These are phyloP conservation scores for Polyporus arcularius DNA, from an alignment of 768 basidiomycete species.

Conservation along the genomic window DNA sequence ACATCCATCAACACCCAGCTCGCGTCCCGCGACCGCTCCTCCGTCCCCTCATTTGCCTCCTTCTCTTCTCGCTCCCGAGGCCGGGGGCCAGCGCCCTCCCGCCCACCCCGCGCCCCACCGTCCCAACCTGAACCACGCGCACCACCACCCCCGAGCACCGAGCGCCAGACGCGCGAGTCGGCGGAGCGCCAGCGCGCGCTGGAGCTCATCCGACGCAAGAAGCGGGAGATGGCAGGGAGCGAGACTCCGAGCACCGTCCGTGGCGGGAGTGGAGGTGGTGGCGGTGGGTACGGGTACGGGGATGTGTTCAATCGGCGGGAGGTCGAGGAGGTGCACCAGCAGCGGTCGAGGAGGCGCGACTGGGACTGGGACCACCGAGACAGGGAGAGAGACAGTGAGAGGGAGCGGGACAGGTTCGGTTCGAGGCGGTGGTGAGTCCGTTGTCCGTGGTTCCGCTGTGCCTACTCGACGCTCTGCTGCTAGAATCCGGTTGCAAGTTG, in stretches of 20 bases:
- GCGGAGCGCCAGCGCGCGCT: constrained; percentile 74
- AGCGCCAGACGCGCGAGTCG: constrained; percentile 69
- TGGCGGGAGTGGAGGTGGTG: constrained; percentile 34
- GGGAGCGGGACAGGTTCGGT: neutral
- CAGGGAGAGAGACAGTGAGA: neutral
- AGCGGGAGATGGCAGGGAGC: constrained; percentile 62
- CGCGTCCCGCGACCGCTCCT: constrained; percentile 36
- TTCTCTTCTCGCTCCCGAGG: constrained; percentile 6
- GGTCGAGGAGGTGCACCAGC: constrained; percentile 66
- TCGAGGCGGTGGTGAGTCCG: neutral
- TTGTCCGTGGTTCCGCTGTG: too few species aligned
- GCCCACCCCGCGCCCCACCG: too few species aligned
- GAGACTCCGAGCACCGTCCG: constrained; percentile 73
- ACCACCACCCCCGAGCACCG: constrained; percentile 30
- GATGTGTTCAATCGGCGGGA: constrained; percentile 72
- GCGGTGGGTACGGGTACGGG: constrained; percentile 55
- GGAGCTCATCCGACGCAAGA: constrained; percentile 68
- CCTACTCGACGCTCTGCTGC: too few species aligned
- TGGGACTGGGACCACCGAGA: neutral
- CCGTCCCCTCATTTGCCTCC: constrained; percentile 23
- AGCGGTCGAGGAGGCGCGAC: constrained; percentile 44
- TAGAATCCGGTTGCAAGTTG: too few species aligned
- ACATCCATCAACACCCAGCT: constrained; percentile 73
- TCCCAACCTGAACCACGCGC: neutral
- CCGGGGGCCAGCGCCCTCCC: constrained; percentile 2